These are phyloP conservation scores for Citrus inodora DNA, from an alignment of 345 rosid genomes.

Conservation along the genomic window DNA sequence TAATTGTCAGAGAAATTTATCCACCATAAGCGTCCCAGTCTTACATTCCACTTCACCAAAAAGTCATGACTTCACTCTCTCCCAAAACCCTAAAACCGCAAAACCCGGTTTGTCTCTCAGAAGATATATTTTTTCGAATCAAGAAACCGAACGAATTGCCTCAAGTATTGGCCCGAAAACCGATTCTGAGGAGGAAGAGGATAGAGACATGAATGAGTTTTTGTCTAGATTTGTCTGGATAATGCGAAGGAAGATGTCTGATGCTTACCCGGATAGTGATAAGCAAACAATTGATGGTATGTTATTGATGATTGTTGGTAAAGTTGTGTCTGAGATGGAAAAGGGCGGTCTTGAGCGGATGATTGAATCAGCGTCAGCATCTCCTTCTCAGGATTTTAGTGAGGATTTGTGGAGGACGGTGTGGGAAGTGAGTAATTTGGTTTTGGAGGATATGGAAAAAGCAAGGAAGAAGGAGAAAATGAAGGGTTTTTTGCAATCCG, in stretches of 20 bases:
- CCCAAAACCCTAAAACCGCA: neutral
- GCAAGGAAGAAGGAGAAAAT: constrained; percentile 80
- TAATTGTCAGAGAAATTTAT: constrained; percentile 17
- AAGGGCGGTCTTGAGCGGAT: constrained; percentile 48
- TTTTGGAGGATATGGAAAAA: constrained; percentile 80
- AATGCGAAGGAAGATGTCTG: constrained; percentile 68
- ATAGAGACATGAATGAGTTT: constrained; percentile 63
- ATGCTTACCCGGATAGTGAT: constrained; percentile 55
- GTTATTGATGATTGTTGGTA: constrained; percentile 70
- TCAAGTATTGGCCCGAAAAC: constrained; percentile 22
- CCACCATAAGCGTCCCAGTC: constrained; percentile 22
- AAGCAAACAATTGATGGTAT: constrained; percentile 61
- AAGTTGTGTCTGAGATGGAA: constrained; percentile 71
- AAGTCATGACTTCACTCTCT: constrained; percentile 14
- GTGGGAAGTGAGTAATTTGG: constrained; percentile 79
- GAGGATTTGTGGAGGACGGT: constrained; percentile 77
- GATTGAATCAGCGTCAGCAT: constrained; percentile 30
- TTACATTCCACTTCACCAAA: constrained; percentile 12
- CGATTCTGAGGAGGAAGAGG: constrained; percentile 37
- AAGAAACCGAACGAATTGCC: constrained; percentile 24
- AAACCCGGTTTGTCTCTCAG: constrained; percentile 15
- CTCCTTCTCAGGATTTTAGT: constrained; percentile 44
- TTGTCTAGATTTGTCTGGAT: constrained; percentile 78
- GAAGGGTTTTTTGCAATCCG: constrained; percentile 66
- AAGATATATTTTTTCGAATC: constrained; percentile 42